phyloP scores from a whole-genome alignment of 202 grass and related monocot genomes.

The Sporobolus alterniflorus region DNA sequence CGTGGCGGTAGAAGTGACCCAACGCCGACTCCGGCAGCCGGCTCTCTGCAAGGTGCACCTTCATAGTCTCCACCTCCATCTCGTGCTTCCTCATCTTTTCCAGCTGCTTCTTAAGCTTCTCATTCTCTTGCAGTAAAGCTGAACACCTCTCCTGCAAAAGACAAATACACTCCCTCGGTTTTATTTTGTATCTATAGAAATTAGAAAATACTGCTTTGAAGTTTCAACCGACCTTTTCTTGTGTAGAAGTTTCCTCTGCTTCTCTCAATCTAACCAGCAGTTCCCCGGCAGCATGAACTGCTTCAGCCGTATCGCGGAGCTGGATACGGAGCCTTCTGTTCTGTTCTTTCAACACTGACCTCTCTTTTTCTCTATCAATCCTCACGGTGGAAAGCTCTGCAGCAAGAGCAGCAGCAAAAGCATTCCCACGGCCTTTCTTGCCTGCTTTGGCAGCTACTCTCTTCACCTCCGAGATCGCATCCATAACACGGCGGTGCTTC shows the following conservation, averaged over 20 bases:
- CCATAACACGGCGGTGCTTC: slow-evolving; percentile 84
- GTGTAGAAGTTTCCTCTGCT: slow-evolving; percentile 70
- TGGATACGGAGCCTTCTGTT: slow-evolving; percentile 95
- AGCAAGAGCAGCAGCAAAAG: slow-evolving; percentile 92
- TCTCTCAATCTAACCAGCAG: slow-evolving; percentile 89
- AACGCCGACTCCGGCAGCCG: slow-evolving; percentile 84
- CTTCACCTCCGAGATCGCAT: slow-evolving; percentile 86
- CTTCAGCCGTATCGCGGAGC: slow-evolving; percentile 92
- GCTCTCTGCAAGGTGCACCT: slow-evolving; percentile 90
- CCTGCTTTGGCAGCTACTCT: slow-evolving; percentile 83
- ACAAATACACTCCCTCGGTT: neutral
- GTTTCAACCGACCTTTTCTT: slow-evolving; percentile 56
- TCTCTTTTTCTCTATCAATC: slow-evolving; percentile 93
- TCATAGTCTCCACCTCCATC: slow-evolving; percentile 93
- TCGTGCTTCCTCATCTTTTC: slow-evolving; percentile 89
- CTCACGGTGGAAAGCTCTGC: slow-evolving; percentile 89
- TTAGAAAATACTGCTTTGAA: neutral
- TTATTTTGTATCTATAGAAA: neutral
- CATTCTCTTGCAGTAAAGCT: slow-evolving; percentile 67
- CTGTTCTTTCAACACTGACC: slow-evolving; percentile 82
- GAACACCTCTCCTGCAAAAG: slow-evolving; percentile 59
- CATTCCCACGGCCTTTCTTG: slow-evolving; percentile 74
- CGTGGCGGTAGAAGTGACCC: slow-evolving; percentile 58
- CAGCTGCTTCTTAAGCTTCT: slow-evolving; percentile 85
- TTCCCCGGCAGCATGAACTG: slow-evolving; percentile 95